A percentile compares a stretch with the other conserved stretches of the same genome.
Conservation (phyloP, 202 grass and related monocot genomes). For the Zizania palustris region DNA sequence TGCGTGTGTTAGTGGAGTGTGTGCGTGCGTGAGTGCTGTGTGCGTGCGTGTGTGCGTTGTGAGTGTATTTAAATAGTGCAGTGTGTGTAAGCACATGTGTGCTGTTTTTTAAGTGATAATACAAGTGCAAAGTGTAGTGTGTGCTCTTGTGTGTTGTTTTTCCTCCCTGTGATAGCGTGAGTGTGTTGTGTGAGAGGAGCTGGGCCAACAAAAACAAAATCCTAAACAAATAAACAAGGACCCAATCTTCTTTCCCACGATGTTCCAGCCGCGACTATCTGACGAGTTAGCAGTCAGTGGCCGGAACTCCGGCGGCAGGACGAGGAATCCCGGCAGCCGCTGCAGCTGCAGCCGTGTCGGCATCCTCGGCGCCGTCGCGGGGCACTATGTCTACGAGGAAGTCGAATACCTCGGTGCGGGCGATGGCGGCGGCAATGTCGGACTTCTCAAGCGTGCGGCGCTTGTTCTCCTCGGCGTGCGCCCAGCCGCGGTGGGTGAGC, state of each 20-base stretch:
- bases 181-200: too few species aligned
- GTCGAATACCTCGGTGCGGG: conserved; percentile 68
- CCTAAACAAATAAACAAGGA: background rate
- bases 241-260: background rate
- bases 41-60: too few species aligned
- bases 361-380: conserved; percentile 57
- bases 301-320: conserved; percentile 50
- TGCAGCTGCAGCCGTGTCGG: conserved; percentile 40
- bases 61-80: too few species aligned
- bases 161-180: too few species aligned
- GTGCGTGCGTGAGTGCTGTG: too few species aligned
- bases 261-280: too few species aligned
- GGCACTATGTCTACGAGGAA: conserved; percentile 72
- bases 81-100: too few species aligned
- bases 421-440: conserved; percentile 68
- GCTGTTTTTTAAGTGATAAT: too few species aligned
- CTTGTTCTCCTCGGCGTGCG: conserved; percentile 75
- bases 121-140: too few species aligned
- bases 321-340: conserved; percentile 47
- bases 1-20: too few species aligned
- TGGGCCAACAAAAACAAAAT: too few species aligned
- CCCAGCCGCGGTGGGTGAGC: conserved; percentile 73
- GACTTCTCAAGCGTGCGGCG: conserved; percentile 71
- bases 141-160: too few species aligned
- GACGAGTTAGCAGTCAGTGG: conserved; percentile 43